phyloP scores from a whole-genome alignment of 176 grass and related monocot genomes.

The Aegilops umbellulata region DNA sequence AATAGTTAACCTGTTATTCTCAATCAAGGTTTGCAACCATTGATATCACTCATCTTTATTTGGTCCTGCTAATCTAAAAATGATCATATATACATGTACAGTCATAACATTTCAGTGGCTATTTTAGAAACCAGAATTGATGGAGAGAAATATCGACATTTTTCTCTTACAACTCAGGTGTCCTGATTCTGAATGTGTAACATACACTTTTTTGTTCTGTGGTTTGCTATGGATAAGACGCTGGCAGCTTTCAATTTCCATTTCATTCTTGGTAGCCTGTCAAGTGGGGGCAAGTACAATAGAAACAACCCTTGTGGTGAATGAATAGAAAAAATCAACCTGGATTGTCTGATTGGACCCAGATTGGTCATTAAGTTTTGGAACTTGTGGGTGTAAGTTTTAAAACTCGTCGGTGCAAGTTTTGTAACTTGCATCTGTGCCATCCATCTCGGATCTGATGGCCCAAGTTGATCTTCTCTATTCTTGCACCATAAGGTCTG shows the following conservation, averaged over 20 bases:
- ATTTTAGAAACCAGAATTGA: background rate
- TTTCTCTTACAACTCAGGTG: background rate
- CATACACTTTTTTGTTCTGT: background rate
- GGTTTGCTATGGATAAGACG: background rate
- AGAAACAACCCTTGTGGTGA: too few species aligned
- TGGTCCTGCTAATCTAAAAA: background rate
- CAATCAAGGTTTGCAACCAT: background rate
- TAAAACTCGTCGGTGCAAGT: too few species aligned
- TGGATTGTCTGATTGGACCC: too few species aligned
- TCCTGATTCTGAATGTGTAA: background rate
- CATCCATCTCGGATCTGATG: too few species aligned
- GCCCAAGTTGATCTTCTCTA: too few species aligned
- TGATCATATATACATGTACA: background rate
- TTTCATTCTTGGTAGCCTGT: background rate
- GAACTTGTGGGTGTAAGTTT: too few species aligned
- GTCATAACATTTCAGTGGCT: background rate
- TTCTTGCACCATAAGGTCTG: too few species aligned
- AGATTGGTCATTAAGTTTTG: too few species aligned
- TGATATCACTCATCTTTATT: background rate
- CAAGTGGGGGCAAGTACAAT: background rate
- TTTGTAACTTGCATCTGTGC: too few species aligned
- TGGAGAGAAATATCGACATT: background rate
- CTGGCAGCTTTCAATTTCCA: background rate
- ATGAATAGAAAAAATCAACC: too few species aligned
- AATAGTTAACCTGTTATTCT: background rate